phyloP scores from a whole-genome alignment of 129 eudicot species.

The Deinandra increscens region DNA sequence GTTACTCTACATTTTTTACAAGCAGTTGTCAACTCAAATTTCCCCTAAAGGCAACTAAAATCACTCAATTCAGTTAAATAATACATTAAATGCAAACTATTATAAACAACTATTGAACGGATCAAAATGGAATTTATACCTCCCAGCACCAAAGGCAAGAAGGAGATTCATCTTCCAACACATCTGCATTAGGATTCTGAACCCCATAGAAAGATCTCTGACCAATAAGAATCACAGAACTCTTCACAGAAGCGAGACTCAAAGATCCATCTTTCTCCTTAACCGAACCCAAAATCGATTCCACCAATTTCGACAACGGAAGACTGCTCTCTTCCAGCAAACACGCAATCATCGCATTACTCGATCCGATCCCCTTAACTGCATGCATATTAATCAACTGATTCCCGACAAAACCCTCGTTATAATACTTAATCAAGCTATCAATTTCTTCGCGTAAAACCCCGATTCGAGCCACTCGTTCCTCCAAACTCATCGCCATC shows the following conservation, averaged over 20 bases:
- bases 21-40: too few relatives aligned
- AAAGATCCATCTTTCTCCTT: conserved; percentile 42
- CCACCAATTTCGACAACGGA: conserved; percentile 68
- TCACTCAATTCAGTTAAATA: background rate
- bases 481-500: conserved; percentile 35
- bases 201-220: conserved; percentile 73
- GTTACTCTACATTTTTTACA: too few relatives aligned
- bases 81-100: conserved; percentile 3
- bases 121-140: conserved; percentile 37
- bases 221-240: conserved; percentile 64
- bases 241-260: conserved; percentile 61
- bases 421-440: conserved; percentile 45
- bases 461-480: conserved; percentile 38
- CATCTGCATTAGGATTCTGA: conserved; percentile 61
- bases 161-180: conserved; percentile 77
- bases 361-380: conserved; percentile 14
- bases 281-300: conserved; percentile 53
- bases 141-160: conserved; percentile 97
- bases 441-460: conserved; percentile 49
- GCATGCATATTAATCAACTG: conserved; percentile 11
- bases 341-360: conserved; percentile 53
- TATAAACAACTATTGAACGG: too few relatives aligned
- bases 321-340: conserved; percentile 74
- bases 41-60: background rate
- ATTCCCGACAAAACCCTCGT: conserved; percentile 28